These are phyloP conservation scores for Saccharum hybrid DNA, from an alignment of 202 grass and related monocot species.

Conservation along the genomic window DNA sequence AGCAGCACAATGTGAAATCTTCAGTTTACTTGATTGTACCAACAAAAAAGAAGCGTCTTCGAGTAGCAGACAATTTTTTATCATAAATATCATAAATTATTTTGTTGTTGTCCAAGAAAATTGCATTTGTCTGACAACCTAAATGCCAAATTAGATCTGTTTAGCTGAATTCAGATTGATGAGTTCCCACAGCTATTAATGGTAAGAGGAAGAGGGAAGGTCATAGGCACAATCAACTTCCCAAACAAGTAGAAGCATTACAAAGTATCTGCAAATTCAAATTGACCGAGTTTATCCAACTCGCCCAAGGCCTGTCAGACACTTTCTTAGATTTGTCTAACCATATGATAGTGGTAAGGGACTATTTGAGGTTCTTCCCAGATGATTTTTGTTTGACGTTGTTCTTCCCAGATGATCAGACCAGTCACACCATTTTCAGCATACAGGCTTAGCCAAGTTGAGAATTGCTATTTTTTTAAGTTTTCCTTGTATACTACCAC, in stretches of 20 bases:
- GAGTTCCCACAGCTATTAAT: neutral
- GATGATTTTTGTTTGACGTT: neutral
- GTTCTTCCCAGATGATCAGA: conserved; percentile 2
- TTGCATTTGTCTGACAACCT: neutral
- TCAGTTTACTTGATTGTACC: neutral
- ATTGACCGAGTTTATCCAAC: neutral
- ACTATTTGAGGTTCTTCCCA: neutral
- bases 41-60: neutral
- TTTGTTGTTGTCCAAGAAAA: conserved; percentile 8
- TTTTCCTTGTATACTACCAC: conserved; percentile 13
- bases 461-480: neutral
- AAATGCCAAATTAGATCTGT: neutral
- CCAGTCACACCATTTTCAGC: neutral
- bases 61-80: neutral
- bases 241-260: neutral
- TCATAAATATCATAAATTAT: neutral
- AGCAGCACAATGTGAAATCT: neutral
- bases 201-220: neutral
- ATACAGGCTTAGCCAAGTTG: neutral
- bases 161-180: conserved; percentile 11
- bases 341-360: neutral
- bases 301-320: neutral
- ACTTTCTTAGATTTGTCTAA: conserved; percentile 3
- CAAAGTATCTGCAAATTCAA: neutral
- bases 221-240: neutral